A percentile compares a stretch with the other conserved stretches of the same genome.
These are phyloP conservation scores for Auricularia sp. DNA, from an alignment of 768 basidiomycete species.

Conservation along the genomic window DNA sequence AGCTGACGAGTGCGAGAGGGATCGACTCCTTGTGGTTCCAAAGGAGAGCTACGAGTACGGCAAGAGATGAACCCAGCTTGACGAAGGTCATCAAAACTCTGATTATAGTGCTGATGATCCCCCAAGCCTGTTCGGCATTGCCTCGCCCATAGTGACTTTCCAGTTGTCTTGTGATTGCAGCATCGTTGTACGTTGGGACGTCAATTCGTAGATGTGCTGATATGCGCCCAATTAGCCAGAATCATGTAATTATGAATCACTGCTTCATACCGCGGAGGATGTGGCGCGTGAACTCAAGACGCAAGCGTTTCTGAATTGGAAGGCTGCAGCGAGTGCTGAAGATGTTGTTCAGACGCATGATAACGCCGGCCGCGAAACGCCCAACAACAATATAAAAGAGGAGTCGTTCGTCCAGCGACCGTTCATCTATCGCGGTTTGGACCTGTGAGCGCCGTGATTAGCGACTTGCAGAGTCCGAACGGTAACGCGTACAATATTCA, in stretches of 20 bases:
- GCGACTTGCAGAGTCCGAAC: neutral
- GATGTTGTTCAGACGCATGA: neutral
- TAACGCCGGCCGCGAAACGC: neutral
- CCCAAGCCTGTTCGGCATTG: conserved; percentile 38
- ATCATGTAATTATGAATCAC: neutral
- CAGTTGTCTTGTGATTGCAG: conserved; percentile 55
- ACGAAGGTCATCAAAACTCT: conserved; percentile 17
- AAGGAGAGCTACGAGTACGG: neutral
- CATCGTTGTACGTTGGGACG: conserved; percentile 64
- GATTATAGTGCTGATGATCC: conserved; percentile 38
- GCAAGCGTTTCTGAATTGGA: neutral
- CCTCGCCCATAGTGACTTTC: conserved; percentile 32
- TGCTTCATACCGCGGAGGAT: conserved; percentile 8
- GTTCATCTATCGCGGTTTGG: neutral
- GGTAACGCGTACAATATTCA: neutral
- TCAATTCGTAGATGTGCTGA: conserved; percentile 43
- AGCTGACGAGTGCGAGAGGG: neutral
- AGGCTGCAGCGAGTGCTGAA: neutral
- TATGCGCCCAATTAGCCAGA: neutral
- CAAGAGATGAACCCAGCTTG: neutral
- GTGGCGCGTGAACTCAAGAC: neutral
- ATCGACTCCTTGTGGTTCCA: neutral
- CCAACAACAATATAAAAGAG: neutral
- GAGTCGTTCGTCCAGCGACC: neutral
- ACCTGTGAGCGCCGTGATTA: neutral